Percentiles rank a stretch among this genome's conserved stretches.
Evolutionary conservation across 2,329 filamentous ascomycete species (phyloP).

Genomic region (Whalleya microplaca): DNA sequence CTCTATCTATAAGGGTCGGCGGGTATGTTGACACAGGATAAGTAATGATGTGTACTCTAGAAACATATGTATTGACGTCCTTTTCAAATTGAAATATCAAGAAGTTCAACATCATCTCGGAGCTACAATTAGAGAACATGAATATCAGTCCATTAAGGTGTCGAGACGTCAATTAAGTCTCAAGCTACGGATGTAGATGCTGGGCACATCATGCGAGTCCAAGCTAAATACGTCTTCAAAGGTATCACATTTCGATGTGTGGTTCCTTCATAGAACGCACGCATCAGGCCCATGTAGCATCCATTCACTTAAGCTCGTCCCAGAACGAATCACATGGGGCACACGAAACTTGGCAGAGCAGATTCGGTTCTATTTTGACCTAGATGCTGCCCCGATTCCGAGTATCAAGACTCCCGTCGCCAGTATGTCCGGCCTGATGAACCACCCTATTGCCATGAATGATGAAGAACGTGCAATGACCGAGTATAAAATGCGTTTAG

Average conservation of each 20-base stretch:
- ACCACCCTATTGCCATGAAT: slow-evolving; percentile 52
- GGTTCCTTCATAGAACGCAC: neutral
- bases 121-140: neutral
- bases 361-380: slow-evolving; percentile 32
- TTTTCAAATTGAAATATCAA: neutral
- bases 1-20: too few species aligned
- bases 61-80: too few species aligned
- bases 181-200: neutral
- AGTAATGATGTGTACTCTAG: too few species aligned
- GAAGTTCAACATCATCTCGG: neutral
- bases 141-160: neutral
- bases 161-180: neutral
- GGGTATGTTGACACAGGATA: too few species aligned
- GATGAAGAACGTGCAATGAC: slow-evolving; percentile 46
- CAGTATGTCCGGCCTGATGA: slow-evolving; percentile 42
- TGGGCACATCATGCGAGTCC: neutral
- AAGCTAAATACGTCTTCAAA: neutral
- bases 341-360: slow-evolving; percentile 21
- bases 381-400: slow-evolving; percentile 39
- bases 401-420: slow-evolving; percentile 48
- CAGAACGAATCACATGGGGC: slow-evolving; percentile 14
- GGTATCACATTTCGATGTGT: neutral
- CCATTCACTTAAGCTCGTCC: neutral
- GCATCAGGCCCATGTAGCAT: neutral
- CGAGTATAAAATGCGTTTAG: slow-evolving; percentile 67